phyloP scores from a whole-genome alignment of 202 grass and related monocot genomes.

The Elaeis oleifera region DNA sequence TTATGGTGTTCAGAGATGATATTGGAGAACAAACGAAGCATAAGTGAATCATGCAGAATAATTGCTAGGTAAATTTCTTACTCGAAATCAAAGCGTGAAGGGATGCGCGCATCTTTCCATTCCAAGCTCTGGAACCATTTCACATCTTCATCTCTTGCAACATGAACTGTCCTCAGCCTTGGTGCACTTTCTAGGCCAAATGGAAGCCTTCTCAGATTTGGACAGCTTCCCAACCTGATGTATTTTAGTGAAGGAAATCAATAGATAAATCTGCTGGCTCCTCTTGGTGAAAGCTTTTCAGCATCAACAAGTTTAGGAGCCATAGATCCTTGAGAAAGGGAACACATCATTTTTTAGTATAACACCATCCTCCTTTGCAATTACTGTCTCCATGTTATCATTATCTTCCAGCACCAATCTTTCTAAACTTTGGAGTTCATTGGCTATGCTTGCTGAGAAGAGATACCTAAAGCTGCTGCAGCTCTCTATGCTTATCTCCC shows the following conservation, averaged over 20 bases:
- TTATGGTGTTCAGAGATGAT: no score
- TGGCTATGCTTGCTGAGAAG: conserved; percentile 17
- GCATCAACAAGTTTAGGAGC: conserved; percentile 1
- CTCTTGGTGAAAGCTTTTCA: conserved; percentile 12
- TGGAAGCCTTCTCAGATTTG: neutral
- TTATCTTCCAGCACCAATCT: conserved; percentile 5
- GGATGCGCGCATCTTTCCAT: no score
- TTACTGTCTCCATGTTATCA: neutral
- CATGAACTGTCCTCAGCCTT: conserved; percentile 2
- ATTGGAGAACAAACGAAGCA: no score
- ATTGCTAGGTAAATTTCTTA: no score
- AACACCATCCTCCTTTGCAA: neutral
- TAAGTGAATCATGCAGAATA: no score
- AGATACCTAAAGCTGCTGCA: conserved; percentile 1
- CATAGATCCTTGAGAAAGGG: conserved; percentile 2
- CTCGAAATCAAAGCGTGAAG: no score
- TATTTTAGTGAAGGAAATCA: conserved; percentile 8
- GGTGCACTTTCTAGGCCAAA: conserved; percentile 3
- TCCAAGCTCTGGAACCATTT: no score
- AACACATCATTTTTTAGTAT: conserved; percentile 1
- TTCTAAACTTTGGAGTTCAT: conserved; percentile 6
- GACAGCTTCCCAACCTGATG: neutral
- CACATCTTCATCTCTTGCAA: no score
- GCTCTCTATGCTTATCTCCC: neutral
- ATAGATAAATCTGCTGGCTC: neutral